Conservation (phyloP, 192 early-diverging fungal genomes). For the Entomortierella lignicola region DNA sequence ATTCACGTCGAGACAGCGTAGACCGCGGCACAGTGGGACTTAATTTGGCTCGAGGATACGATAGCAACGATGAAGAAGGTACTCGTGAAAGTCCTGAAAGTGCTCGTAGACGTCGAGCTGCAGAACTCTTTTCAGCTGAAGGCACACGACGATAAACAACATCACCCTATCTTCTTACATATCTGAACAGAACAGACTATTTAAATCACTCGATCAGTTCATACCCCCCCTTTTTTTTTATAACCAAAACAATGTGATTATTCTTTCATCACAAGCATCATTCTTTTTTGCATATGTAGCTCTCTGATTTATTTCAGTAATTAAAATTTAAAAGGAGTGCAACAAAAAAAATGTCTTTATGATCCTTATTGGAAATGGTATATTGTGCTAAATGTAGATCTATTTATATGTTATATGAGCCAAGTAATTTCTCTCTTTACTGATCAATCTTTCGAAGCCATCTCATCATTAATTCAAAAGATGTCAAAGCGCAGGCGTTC, state of each 20-base stretch:
- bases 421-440: too few relatives aligned
- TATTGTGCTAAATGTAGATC: too few relatives aligned
- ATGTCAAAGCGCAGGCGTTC: constrained; percentile 93
- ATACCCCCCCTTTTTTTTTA: background rate
- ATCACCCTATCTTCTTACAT: background rate
- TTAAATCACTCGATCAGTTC: background rate
- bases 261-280: background rate
- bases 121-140: constrained; percentile 44
- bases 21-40: constrained; percentile 15
- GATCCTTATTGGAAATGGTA: too few relatives aligned
- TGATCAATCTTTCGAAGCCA: constrained; percentile 40
- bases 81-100: constrained; percentile 30
- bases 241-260: background rate
- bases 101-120: constrained; percentile 40
- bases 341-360: too few relatives aligned
- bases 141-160: constrained; percentile 17
- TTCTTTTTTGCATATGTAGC: background rate
- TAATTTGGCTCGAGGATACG: constrained; percentile 15
- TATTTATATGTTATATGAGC: too few relatives aligned
- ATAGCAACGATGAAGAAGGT: constrained; percentile 29
- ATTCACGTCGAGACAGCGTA: constrained; percentile 30
- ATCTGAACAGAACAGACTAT: background rate
- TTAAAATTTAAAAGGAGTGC: too few relatives aligned
- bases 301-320: too few relatives aligned
- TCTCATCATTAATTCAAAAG: constrained; percentile 81